These are phyloP conservation scores for Anacardium occidentale DNA, from an alignment of 345 rosid species.

Conservation along the genomic window DNA sequence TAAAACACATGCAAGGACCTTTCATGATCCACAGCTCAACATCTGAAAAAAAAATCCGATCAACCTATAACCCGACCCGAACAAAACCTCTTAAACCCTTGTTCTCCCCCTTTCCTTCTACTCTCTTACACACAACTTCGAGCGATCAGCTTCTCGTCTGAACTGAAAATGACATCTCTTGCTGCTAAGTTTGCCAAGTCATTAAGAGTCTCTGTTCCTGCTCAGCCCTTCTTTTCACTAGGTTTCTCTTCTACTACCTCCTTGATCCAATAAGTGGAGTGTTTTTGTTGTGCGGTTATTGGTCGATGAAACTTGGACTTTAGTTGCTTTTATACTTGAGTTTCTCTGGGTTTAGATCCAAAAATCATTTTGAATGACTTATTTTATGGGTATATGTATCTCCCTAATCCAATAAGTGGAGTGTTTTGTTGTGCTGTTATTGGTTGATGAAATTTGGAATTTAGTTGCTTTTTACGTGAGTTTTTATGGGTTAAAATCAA, in stretches of 20 bases:
- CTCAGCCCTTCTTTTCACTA: slow-evolving; percentile 22
- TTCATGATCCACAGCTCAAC: not conserved
- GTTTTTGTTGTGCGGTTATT: not conserved
- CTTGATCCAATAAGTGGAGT: not conserved
- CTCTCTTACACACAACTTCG: not conserved
- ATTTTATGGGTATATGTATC: not conserved
- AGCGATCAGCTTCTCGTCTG: not conserved
- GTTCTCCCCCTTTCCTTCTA: slow-evolving; percentile 11
- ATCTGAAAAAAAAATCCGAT: not conserved
- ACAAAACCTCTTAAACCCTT: slow-evolving; percentile 24
- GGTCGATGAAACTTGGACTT: not conserved
- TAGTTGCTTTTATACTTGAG: too few relatives aligned
- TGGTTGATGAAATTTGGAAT: too few relatives aligned
- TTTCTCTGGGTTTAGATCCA: not conserved
- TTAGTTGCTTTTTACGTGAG: too few relatives aligned
- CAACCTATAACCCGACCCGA: not conserved
- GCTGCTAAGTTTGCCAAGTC: slow-evolving; percentile 32
- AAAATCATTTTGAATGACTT: not conserved
- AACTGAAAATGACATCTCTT: slow-evolving; percentile 34
- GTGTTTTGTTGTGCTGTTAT: too few relatives aligned
- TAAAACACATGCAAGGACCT: not conserved
- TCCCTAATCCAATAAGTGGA: too few relatives aligned
- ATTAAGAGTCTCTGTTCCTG: slow-evolving; percentile 25
- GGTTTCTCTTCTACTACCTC: slow-evolving; percentile 28
- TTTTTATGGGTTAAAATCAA: too few relatives aligned